A percentile compares a stretch with the other conserved stretches of the same genome.
phyloP scores from a whole-genome alignment of 352 stramenopile genomes.

The Phytophthora pistaciae region DNA sequence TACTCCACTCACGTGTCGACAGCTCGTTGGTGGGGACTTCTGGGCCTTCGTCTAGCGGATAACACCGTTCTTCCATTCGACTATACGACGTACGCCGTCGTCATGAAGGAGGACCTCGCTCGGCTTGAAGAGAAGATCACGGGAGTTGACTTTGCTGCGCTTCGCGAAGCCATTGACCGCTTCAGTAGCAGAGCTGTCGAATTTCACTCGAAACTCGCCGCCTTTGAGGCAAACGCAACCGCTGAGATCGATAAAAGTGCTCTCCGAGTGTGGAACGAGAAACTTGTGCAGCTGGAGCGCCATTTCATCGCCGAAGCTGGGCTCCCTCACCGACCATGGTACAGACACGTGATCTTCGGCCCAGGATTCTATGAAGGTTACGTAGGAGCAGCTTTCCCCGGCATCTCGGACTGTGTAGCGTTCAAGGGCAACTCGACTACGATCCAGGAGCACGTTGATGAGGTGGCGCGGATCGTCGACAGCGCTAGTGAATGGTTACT shows the following conservation, averaged over 20 bases:
- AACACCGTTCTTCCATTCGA: slow-evolving; percentile 64
- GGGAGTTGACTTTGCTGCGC: slow-evolving; percentile 35
- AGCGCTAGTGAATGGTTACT: slow-evolving; percentile 36
- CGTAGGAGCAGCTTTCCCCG: slow-evolving; percentile 20
- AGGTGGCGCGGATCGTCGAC: slow-evolving; percentile 23
- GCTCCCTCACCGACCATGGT: slow-evolving; percentile 29
- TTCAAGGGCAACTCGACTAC: slow-evolving; percentile 24
- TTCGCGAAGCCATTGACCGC: slow-evolving; percentile 42
- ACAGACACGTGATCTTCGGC: slow-evolving; percentile 35
- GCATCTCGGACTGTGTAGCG: slow-evolving; percentile 27
- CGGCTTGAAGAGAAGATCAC: slow-evolving; percentile 32
- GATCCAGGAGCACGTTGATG: slow-evolving; percentile 34
- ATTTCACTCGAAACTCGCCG: slow-evolving; percentile 20
- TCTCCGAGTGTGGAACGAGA: slow-evolving; percentile 16
- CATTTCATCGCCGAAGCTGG: slow-evolving; percentile 23
- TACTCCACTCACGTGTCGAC: slow-evolving; percentile 58
- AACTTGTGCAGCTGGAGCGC: slow-evolving; percentile 27
- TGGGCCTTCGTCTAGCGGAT: slow-evolving; percentile 59
- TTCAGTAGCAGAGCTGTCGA: slow-evolving; percentile 25
- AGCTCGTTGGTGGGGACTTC: slow-evolving; percentile 59
- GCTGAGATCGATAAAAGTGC: slow-evolving; percentile 2
- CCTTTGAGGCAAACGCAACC: slow-evolving; percentile 24
- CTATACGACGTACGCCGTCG: slow-evolving; percentile 57
- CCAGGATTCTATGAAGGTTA: slow-evolving; percentile 36
- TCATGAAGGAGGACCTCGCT: slow-evolving; percentile 57